phyloP scores from a whole-genome alignment of 805 yeast species.

The Wickerhamomyces xylosicus region DNA sequence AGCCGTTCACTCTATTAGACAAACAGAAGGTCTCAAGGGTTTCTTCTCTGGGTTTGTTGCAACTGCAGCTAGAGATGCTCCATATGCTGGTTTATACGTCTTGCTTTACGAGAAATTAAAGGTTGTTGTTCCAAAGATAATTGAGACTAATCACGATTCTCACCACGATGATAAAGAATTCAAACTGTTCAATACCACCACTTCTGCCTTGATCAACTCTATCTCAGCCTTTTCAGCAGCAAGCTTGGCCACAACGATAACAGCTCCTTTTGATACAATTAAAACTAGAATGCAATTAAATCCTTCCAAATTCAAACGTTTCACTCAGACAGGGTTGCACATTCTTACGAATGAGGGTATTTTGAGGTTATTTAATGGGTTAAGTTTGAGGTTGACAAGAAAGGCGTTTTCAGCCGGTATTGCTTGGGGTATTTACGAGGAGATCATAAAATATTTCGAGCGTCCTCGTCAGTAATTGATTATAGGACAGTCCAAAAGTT shows the following conservation, averaged over 20 bases:
- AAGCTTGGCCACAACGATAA: conserved; percentile 65
- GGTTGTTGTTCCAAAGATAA: conserved; percentile 33
- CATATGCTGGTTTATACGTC: conserved; percentile 91
- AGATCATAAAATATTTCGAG: conserved; percentile 38
- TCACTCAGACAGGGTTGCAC: conserved; percentile 26
- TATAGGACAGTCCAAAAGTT: too few relatives aligned
- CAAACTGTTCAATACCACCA: conserved; percentile 20
- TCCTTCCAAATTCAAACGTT: conserved; percentile 34
- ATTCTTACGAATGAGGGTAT: conserved; percentile 38
- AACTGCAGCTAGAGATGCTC: conserved; percentile 85
- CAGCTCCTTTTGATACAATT: conserved; percentile 92
- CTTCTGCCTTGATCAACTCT: conserved; percentile 55
- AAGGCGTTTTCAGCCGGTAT: conserved; percentile 91
- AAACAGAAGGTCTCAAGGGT: conserved; percentile 45
- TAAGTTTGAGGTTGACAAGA: conserved; percentile 68
- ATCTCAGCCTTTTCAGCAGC: conserved; percentile 76
- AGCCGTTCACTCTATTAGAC: conserved; percentile 48
- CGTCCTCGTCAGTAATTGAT: too few relatives aligned
- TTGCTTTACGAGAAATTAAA: conserved; percentile 75
- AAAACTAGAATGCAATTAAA: conserved; percentile 84
- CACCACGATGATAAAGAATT: conserved; percentile 9
- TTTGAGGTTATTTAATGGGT: conserved; percentile 66
- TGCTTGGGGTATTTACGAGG: conserved; percentile 96
- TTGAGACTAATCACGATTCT: background rate
- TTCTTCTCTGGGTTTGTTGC: conserved; percentile 85